A percentile compares a stretch with the other conserved stretches of the same genome.
These are phyloP conservation scores for Hyparrhenia diplandra DNA, from an alignment of 176 grass and related monocot genomes.

Conservation along the genomic window DNA sequence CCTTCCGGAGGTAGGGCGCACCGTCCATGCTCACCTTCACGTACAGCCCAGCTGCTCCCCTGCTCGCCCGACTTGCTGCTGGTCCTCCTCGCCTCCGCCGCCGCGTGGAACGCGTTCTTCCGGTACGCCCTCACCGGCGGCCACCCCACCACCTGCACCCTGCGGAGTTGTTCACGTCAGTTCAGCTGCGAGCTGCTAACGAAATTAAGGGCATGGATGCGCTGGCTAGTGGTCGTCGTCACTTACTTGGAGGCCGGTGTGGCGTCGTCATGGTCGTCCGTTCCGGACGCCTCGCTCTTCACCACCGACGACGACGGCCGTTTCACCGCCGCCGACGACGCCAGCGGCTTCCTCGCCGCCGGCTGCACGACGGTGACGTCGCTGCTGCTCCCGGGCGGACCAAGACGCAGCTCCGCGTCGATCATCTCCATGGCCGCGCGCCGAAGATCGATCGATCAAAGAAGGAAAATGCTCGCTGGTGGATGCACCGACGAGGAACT, in stretches of 20 bases:
- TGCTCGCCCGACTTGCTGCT: not conserved
- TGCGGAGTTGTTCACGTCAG: constrained; percentile 2
- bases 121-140: constrained; percentile 58
- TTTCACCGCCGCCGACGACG: not conserved
- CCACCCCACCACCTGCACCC: constrained; percentile 74
- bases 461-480: not conserved
- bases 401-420: constrained; percentile 63
- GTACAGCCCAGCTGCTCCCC: constrained; percentile 9
- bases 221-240: not conserved
- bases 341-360: not conserved
- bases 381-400: constrained; percentile 29
- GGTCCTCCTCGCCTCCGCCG: not conserved
- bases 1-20: constrained; percentile 64
- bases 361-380: not conserved
- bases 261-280: constrained; percentile 1
- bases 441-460: no score
- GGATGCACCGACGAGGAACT: not conserved
- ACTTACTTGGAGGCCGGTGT: constrained; percentile 60
- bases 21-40: constrained; percentile 84
- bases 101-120: constrained; percentile 46
- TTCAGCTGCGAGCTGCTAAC: not conserved
- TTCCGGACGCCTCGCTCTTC: constrained; percentile 35
- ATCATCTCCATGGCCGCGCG: constrained; percentile 35
- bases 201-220: not conserved
- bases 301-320: constrained; percentile 14